phyloP scores from a whole-genome alignment of 1,139 yeast species.

The Candida sanyaensis region DNA sequence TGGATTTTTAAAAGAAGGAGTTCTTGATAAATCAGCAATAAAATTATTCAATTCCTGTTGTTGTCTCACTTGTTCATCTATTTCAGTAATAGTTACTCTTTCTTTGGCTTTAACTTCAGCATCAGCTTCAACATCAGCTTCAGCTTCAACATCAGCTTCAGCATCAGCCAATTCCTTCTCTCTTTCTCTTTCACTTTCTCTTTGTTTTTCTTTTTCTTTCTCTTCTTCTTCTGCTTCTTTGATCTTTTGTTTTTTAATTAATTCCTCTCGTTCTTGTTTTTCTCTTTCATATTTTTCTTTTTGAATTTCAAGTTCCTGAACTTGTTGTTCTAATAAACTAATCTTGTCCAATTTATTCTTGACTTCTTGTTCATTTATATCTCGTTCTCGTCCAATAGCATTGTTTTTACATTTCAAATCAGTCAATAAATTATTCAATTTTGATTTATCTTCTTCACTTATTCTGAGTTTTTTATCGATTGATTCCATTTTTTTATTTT shows the following conservation, averaged over 20 bases:
- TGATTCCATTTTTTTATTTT: conserved; percentile 17
- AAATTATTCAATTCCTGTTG: conserved; percentile 2
- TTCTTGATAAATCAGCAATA: conserved; percentile 1
- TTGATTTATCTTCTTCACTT: conserved; percentile 20
- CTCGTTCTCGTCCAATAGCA: conserved; percentile 3
- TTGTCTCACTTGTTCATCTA: conserved; percentile 3
- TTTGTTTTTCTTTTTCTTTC: not conserved
- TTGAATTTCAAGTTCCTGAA: conserved; percentile 1
- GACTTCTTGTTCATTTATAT: not conserved
- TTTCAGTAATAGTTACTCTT: not conserved
- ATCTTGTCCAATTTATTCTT: conserved; percentile 3
- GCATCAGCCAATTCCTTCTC: not conserved
- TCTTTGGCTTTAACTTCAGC: not conserved
- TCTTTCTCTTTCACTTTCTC: not conserved
- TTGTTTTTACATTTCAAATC: conserved; percentile 39
- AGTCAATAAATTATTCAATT: conserved; percentile 29
- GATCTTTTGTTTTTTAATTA: not conserved
- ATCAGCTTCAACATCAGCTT: not conserved
- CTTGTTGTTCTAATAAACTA: not conserved
- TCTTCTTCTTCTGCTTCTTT: not conserved
- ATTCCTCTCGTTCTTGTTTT: not conserved
- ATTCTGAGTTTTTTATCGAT: conserved; percentile 20
- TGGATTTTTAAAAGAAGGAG: not conserved
- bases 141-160: not conserved
- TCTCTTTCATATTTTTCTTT: conserved; percentile 8